Conservation (phyloP, 495 filamentous ascomycete genomes). For the Aspergillus homomorphus region DNA sequence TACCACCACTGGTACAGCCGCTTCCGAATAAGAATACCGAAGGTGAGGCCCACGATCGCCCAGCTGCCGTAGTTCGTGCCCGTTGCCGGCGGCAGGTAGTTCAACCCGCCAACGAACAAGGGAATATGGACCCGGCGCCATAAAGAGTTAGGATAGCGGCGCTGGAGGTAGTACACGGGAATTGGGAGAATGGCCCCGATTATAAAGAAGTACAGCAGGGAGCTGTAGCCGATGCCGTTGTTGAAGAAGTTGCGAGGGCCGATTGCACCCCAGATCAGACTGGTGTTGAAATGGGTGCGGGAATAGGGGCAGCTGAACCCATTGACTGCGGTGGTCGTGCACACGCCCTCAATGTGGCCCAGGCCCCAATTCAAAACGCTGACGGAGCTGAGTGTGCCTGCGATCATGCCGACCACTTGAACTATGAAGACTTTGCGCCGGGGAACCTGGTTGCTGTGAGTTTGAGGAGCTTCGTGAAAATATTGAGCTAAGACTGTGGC, state of each 20-base stretch:
- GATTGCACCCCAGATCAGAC: constrained; percentile 84
- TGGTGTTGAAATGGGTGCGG: constrained; percentile 81
- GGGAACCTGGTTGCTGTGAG: constrained; percentile 50
- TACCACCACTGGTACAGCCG: constrained; percentile 68
- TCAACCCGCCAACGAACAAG: constrained; percentile 29
- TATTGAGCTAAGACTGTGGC: background rate
- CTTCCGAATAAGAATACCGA: constrained; percentile 57
- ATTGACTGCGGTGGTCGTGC: constrained; percentile 70
- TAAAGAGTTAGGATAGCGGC: constrained; percentile 27
- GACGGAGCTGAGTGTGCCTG: constrained; percentile 68
- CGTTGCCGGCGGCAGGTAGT: constrained; percentile 45
- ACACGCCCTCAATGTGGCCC: constrained; percentile 66
- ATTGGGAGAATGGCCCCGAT: constrained; percentile 69
- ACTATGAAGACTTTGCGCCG: constrained; percentile 68
- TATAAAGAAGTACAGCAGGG: constrained; percentile 68
- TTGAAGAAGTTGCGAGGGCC: constrained; percentile 64
- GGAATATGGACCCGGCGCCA: constrained; percentile 28
- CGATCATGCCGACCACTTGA: constrained; percentile 60
- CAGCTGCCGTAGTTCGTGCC: constrained; percentile 81
- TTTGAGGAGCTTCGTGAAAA: no score
- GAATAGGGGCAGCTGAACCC: constrained; percentile 85
- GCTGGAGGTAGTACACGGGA: constrained; percentile 57
- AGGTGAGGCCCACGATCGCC: constrained; percentile 75
- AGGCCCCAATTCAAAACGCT: constrained; percentile 85
- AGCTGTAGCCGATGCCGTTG: constrained; percentile 47